A percentile compares a stretch with the other conserved stretches of the same genome.
Conservation (phyloP, 345 rosid species). For the Populus ilicifolia region DNA sequence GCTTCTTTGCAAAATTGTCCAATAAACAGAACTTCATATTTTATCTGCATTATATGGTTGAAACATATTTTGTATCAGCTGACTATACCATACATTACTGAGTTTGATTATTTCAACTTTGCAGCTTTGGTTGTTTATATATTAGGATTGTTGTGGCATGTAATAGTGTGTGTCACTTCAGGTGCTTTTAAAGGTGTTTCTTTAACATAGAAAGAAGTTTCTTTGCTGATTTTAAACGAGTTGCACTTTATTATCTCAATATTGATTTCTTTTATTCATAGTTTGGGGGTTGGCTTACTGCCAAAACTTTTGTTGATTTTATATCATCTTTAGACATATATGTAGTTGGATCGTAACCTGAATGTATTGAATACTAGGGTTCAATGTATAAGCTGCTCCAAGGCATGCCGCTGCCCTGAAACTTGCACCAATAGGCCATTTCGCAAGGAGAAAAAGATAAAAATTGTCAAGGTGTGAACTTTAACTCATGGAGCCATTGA, state of each 20-base stretch:
- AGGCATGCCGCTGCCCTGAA: slow-evolving; percentile 74
- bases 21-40: neutral
- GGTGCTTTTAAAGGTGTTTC: no score
- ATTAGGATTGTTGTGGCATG: neutral
- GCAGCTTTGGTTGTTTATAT: slow-evolving; percentile 4
- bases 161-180: no score
- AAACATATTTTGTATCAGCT: neutral
- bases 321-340: no score
- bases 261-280: no score
- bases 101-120: neutral
- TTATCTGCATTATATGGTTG: neutral
- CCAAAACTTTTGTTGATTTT: no score
- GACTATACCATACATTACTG: neutral
- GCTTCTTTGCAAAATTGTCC: neutral
- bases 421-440: slow-evolving; percentile 90
- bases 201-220: no score
- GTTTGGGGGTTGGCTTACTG: no score
- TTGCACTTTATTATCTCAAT: no score
- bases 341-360: neutral
- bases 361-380: slow-evolving; percentile 38
- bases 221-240: no score
- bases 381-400: slow-evolving; percentile 91
- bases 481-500: neutral
- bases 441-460: slow-evolving; percentile 82
- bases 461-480: slow-evolving; percentile 63